Percentiles rank a stretch among this genome's conserved stretches.
These are phyloP conservation scores for Clausena lansium DNA, from an alignment of 345 rosid species.

Conservation along the genomic window DNA sequence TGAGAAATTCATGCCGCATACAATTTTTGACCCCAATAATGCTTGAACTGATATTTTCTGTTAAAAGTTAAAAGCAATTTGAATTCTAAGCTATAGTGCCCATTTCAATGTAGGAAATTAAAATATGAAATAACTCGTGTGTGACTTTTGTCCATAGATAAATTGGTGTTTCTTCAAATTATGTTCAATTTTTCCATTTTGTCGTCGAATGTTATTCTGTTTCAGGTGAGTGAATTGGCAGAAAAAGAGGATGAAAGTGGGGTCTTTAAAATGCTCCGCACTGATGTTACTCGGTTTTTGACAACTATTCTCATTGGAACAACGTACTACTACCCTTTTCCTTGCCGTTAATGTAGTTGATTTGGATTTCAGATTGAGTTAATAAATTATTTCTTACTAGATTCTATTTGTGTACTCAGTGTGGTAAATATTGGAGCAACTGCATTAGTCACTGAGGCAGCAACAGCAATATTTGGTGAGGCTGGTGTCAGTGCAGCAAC, in stretches of 20 bases:
- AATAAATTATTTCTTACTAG: constrained; percentile 30
- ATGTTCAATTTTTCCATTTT: constrained; percentile 15
- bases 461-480: constrained; percentile 97
- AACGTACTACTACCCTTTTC: constrained; percentile 54
- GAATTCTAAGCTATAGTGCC: background rate
- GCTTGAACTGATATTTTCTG: background rate
- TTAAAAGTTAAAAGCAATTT: background rate
- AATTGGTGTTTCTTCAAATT: background rate
- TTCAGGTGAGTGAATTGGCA: constrained; percentile 91
- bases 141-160: background rate
- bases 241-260: constrained; percentile 96
- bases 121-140: background rate
- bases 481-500: constrained; percentile 99
- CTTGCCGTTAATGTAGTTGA: constrained; percentile 17
- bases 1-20: background rate
- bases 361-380: constrained; percentile 24
- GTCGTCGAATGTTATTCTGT: constrained; percentile 24
- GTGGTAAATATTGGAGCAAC: constrained; percentile 99
- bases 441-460: constrained; percentile 97
- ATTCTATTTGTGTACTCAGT: constrained; percentile 44
- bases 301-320: constrained; percentile 99
- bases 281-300: constrained; percentile 96
- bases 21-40: background rate
- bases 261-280: constrained; percentile 92
- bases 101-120: background rate